phyloP scores from a whole-genome alignment of 2,329 filamentous ascomycete genomes.

The Alternaria gansuensis region DNA sequence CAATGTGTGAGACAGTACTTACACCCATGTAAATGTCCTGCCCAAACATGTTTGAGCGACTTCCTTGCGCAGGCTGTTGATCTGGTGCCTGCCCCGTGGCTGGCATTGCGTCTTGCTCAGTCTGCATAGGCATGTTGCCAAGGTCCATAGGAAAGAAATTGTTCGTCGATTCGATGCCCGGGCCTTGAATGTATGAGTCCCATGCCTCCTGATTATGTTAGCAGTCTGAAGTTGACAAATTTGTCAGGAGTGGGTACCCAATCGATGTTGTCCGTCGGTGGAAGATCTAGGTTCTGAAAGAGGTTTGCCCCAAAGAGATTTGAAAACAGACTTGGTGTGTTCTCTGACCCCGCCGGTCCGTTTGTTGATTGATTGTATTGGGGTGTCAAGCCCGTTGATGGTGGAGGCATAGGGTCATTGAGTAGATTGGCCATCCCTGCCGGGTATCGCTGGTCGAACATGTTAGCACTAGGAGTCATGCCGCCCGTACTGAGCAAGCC shows the following conservation, averaged over 20 bases:
- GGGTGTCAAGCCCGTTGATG: conserved; percentile 45
- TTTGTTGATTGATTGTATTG: conserved; percentile 47
- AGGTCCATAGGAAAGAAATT: conserved; percentile 58
- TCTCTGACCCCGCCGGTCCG: conserved; percentile 47
- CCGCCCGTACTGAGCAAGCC: conserved; percentile 71
- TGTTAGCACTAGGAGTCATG: conserved; percentile 62
- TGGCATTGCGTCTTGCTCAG: conserved; percentile 33
- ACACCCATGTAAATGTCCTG: conserved; percentile 54
- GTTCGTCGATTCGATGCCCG: conserved; percentile 55
- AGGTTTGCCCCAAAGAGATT: conserved; percentile 61
- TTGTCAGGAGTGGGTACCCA: conserved; percentile 63
- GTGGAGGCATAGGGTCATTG: conserved; percentile 48
- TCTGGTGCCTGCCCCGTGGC: conserved; percentile 28
- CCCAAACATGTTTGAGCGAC: conserved; percentile 43
- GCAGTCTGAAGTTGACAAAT: conserved; percentile 1
- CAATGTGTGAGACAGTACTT: conserved; percentile 27
- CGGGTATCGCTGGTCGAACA: conserved; percentile 53
- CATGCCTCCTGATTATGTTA: conserved; percentile 62
- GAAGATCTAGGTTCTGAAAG: conserved; percentile 64
- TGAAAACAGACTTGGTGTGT: conserved; percentile 63
- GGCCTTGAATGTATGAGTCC: conserved; percentile 73
- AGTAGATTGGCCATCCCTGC: conserved; percentile 51
- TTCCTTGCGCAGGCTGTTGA: conserved; percentile 29
- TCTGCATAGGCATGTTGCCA: conserved; percentile 46
- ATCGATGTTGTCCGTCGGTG: conserved; percentile 62